Base-by-base conservation (phyloP, 2,329 filamentous ascomycete genomes). In the Dothidotthia symphoricarpi region DNA sequence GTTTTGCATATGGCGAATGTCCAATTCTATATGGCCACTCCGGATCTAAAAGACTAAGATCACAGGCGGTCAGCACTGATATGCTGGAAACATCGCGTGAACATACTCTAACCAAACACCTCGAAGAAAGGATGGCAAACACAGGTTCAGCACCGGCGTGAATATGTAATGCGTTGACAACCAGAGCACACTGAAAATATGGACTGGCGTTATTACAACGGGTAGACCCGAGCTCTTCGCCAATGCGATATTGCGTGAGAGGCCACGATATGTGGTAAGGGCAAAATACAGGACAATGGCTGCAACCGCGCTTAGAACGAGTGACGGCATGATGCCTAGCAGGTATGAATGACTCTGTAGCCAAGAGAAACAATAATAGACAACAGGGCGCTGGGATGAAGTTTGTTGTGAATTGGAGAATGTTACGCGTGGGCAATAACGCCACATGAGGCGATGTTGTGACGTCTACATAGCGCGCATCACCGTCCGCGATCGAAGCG, bases 61-160 rank as follows among this genome's bases (percentile, higher is more conserved):
- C 9, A 11, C 19, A 31, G 8, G 33, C 26, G 33, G 35, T 50
- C 17, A 43, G 41, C 34, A 31, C 27, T 13, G 16, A 17, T 29
- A 15, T n/a, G 11, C 12, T 8, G 3, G n/a, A 24, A 27, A 25
- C 26, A 24, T n/a, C 13, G 10, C 10, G 16, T 17, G 24, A 25
- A 56, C 80, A 49, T 71, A 85, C 81, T 76, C 72, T 29, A 84
- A 60, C 76, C 82, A 82, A 34, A 70, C 53, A 37, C 80, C 70
- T 67, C 76, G 81, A 64, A 71, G 76, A 12, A 71, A 67, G 28
- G 66, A 66, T 1, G 83, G 83, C 6, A 56, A 8, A 0, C 85
- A 66, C 11, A 63, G 55, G 40, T 71, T 72, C 48, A 85, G 70
- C 11, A 84, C 39, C 3, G 77, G 76, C 9, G 80, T 54, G 75